Evolutionary conservation across 1,284 basidiomycete genomes (phyloP).

Genomic region (Xerocomus nothofagi): DNA sequence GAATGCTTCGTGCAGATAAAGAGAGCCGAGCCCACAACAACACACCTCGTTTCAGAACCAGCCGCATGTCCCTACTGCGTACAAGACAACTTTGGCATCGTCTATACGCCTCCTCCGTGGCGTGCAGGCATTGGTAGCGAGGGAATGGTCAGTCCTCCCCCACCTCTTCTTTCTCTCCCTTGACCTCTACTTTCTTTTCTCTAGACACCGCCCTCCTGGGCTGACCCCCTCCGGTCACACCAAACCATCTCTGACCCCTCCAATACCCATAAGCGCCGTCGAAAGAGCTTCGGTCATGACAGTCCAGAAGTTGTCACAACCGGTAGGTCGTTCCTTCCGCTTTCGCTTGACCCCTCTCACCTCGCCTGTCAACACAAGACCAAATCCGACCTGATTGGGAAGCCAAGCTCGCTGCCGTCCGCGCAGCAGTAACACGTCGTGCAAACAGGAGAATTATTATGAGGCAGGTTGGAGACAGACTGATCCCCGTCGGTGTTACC

Average conservation of each 20-base stretch:
- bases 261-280: slow-evolving; percentile 66
- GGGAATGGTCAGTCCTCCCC: slow-evolving; percentile 49
- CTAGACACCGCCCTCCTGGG: slow-evolving; percentile 43
- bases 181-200: slow-evolving; percentile 9
- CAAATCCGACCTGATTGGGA: slow-evolving; percentile 96
- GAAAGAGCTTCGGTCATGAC: slow-evolving; percentile 75
- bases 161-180: slow-evolving; percentile 3
- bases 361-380: slow-evolving; percentile 50
- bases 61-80: slow-evolving; percentile 97
- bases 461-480: slow-evolving; percentile 95
- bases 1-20: slow-evolving; percentile 99
- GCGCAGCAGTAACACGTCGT: slow-evolving; percentile 83
- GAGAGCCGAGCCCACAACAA: slow-evolving; percentile 89
- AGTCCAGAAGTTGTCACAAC: slow-evolving; percentile 89
- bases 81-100: slow-evolving; percentile 93
- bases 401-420: slow-evolving; percentile 84
- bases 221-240: slow-evolving; percentile 50
- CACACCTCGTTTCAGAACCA: slow-evolving; percentile 90
- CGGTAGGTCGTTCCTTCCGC: slow-evolving; percentile 45
- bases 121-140: slow-evolving; percentile 73
- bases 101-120: slow-evolving; percentile 85
- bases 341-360: slow-evolving; percentile 11
- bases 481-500: slow-evolving; percentile 95
- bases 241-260: slow-evolving; percentile 36
- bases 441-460: slow-evolving; percentile 97